Base-by-base conservation (phyloP, 202 grass and related monocot genomes). In the Elaeis oleifera region DNA sequence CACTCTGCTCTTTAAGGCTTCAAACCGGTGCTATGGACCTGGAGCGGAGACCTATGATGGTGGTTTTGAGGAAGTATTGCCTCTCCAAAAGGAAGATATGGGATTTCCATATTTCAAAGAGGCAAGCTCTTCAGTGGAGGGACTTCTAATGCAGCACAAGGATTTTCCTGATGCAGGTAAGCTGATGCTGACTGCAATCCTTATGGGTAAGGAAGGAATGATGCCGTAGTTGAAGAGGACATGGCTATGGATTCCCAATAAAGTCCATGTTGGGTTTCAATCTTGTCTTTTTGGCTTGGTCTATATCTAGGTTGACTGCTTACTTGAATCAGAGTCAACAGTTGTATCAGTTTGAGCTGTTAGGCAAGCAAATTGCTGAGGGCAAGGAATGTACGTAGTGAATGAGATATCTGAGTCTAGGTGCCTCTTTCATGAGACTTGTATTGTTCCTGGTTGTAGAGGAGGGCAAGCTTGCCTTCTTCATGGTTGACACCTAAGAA, bases 151-250 rank as follows among this genome's bases (percentile, higher is more conserved):
- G 85, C 81, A 78, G 61, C 94, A 97, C 71, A 81, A 83, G 18
- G 80, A 86, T 72, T 97, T 92, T 48, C 82, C 88, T 64, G 94
- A 97, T 70, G 88, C 94, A 36, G 94, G 94, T 67, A 97, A 86
- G 63, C 58, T 97, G 74, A 89, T 92, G 84, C 68, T 89, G 81
- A 82, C 84, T 27, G 88, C 94, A 17, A 59, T 97, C 58, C 54
- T 89, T 5, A 74, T 86, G 82, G 83, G 81, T 60, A 84, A 81
- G 68, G 84, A 89, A 22, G 64, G 77, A 4, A 53, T 15, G 48
- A 72, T 58, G 57, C 61, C 24, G 65, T 13, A 32, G 51, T 54
- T 20, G 61, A 76, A 59, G 82, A 81, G 25, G 69, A 73, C 55
- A 56, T 84, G 49, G 74, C 68, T 27, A 80, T 97, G 80, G 79